These are phyloP conservation scores for Moniliella sp. DNA, from an alignment of 1,284 basidiomycete genomes.

Conservation along the genomic window DNA sequence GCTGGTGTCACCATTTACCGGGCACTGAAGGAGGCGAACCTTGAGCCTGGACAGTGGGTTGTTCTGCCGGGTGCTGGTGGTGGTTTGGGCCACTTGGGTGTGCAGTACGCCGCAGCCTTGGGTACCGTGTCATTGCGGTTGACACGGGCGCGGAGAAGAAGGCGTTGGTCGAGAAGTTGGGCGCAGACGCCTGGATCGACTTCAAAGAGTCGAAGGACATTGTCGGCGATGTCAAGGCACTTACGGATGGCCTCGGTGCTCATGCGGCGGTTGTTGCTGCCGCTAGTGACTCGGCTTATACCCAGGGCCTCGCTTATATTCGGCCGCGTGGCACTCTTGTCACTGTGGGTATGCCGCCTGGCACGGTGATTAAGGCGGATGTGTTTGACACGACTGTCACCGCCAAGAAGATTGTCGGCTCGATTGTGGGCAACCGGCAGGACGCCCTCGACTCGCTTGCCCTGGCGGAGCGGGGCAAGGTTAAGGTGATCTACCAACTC, in stretches of 20 bases:
- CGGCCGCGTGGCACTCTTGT: constrained; percentile 50
- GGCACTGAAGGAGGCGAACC: constrained; percentile 52
- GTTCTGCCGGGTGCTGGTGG: constrained; percentile 56
- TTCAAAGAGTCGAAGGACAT: constrained; percentile 44
- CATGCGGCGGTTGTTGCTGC: constrained; percentile 41
- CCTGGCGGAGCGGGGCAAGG: constrained; percentile 48
- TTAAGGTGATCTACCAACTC: constrained; percentile 24
- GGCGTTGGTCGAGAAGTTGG: constrained; percentile 47
- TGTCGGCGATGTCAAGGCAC: constrained; percentile 43
- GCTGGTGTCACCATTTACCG: constrained; percentile 58
- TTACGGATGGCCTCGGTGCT: constrained; percentile 46
- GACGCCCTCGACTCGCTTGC: constrained; percentile 40
- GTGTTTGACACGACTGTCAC: constrained; percentile 45
- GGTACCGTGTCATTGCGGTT: constrained; percentile 54
- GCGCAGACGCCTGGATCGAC: constrained; percentile 60
- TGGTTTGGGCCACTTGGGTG: constrained; percentile 38
- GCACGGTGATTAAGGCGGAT: constrained; percentile 44
- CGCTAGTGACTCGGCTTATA: constrained; percentile 42
- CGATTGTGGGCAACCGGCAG: constrained; percentile 45
- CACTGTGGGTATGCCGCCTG: constrained; percentile 51
- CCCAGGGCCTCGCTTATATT: constrained; percentile 44
- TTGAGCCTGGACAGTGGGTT: constrained; percentile 53
- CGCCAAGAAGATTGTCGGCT: constrained; percentile 48
- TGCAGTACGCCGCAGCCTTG: constrained; percentile 17
- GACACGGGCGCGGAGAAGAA: constrained; percentile 58